phyloP scores from a whole-genome alignment of 2,329 filamentous ascomycete species.

The Alternaria alternata region DNA sequence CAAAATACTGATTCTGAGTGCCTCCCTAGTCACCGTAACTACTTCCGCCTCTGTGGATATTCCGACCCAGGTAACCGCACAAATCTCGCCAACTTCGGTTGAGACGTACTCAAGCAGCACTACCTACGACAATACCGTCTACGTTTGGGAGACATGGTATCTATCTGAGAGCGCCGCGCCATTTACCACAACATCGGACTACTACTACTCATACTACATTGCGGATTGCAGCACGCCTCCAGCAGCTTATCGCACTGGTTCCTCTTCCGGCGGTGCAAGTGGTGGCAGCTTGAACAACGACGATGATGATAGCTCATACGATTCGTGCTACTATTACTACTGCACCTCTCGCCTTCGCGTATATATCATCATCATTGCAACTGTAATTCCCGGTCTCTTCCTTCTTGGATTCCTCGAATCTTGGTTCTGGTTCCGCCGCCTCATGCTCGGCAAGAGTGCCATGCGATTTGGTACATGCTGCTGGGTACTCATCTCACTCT shows the following conservation, averaged over 20 bases:
- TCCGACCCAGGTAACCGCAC: slow-evolving; percentile 33
- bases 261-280: background rate
- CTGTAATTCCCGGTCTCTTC: slow-evolving; percentile 39
- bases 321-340: slow-evolving; percentile 18
- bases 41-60: slow-evolving; percentile 29
- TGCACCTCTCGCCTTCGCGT: slow-evolving; percentile 21
- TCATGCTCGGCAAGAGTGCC: slow-evolving; percentile 43
- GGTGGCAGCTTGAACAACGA: background rate
- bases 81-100: slow-evolving; percentile 36
- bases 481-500: slow-evolving; percentile 42
- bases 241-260: slow-evolving; percentile 13
- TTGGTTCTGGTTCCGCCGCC: slow-evolving; percentile 47
- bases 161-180: slow-evolving; percentile 38
- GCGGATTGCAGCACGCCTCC: slow-evolving; percentile 32
- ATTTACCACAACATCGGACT: slow-evolving; percentile 27
- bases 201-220: slow-evolving; percentile 38
- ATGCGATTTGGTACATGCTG: slow-evolving; percentile 44
- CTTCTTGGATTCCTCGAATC: slow-evolving; percentile 44
- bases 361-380: slow-evolving; percentile 43
- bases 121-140: slow-evolving; percentile 12
- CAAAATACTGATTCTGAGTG: background rate
- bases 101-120: slow-evolving; percentile 15
- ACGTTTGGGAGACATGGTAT: slow-evolving; percentile 36
- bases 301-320: slow-evolving; percentile 13
- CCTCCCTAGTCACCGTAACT: slow-evolving; percentile 23